Percentiles rank a stretch among this genome's conserved stretches.
Evolutionary conservation across 225 moss, liverwort and hornwort species (phyloP).

Genomic region (Thuidium tamariscinum): DNA sequence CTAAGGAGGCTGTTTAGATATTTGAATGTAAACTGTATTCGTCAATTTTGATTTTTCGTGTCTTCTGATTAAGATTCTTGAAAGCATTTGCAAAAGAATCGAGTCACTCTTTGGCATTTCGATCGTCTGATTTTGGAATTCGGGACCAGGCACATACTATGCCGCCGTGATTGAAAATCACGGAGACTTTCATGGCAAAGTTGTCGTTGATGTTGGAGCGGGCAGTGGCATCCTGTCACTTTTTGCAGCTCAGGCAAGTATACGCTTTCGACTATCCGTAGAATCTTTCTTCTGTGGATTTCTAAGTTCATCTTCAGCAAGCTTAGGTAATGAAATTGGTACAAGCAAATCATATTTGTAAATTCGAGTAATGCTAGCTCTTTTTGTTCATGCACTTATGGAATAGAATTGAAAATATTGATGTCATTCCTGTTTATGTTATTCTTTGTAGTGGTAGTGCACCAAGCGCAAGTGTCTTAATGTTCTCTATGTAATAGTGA

Average conservation of each 20-base stretch:
- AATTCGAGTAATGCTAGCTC: not conserved
- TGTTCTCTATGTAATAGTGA: not conserved
- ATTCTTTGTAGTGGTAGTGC: not conserved
- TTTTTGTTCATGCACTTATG: not conserved
- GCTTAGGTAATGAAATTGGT: not conserved
- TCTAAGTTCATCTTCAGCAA: not conserved
- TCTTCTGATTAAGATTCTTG: not conserved
- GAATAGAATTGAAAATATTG: not conserved
- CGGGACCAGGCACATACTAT: conserved; percentile 46
- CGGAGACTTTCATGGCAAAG: conserved; percentile 45
- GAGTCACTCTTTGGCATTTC: not conserved
- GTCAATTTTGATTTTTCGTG: not conserved
- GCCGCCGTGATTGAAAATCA: conserved; percentile 57
- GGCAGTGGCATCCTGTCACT: conserved; percentile 63
- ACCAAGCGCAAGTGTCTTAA: not conserved
- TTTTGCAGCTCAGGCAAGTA: conserved; percentile 60
- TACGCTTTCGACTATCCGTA: not conserved
- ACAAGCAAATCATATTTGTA: not conserved
- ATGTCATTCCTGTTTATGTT: not conserved
- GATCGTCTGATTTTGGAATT: not conserved
- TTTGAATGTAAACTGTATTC: not conserved
- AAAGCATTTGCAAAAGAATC: not conserved
- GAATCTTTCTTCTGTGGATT: not conserved
- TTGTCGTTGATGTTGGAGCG: conserved; percentile 61
- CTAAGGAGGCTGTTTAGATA: not conserved